A percentile compares a stretch with the other conserved stretches of the same genome.
Evolutionary conservation across 2,329 filamentous ascomycete genomes (phyloP).

Genomic region (Fusarium scirpi): DNA sequence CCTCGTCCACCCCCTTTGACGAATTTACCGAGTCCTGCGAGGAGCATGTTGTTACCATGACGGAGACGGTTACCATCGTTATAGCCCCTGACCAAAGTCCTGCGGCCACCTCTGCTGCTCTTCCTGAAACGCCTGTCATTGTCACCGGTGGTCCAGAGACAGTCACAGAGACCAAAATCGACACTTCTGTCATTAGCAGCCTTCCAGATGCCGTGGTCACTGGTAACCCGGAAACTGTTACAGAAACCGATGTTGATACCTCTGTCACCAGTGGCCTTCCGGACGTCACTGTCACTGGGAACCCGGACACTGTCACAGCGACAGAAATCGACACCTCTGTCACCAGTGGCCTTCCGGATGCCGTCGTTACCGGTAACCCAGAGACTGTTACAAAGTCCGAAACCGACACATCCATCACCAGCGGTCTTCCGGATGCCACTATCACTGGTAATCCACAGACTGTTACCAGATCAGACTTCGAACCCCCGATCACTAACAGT

Average conservation of each 20-base stretch:
- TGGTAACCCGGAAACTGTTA: conserved; percentile 50
- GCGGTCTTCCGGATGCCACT: conserved; percentile 37
- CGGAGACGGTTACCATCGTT: conserved; percentile 47
- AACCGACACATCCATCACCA: conserved; percentile 42
- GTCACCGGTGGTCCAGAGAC: conserved; percentile 50
- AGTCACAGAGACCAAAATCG: conserved; percentile 48
- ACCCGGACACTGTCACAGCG: conserved; percentile 49
- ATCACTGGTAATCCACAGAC: conserved; percentile 47
- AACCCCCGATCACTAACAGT: conserved; percentile 31
- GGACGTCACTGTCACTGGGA: conserved; percentile 42
- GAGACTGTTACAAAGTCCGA: conserved; percentile 46
- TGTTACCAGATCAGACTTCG: conserved; percentile 43
- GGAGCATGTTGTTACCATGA: conserved; percentile 41
- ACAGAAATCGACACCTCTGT: conserved; percentile 37
- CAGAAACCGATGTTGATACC: conserved; percentile 38
- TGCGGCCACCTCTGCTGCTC: conserved; percentile 33
- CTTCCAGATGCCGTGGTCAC: conserved; percentile 51
- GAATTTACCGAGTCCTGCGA: conserved; percentile 41
- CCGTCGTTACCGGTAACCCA: conserved; percentile 44
- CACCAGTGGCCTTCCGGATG: conserved; percentile 39
- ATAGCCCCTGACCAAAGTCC: conserved; percentile 39
- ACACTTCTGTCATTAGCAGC: conserved; percentile 46
- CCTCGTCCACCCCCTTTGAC: conserved; percentile 45
- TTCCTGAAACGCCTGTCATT: conserved; percentile 33
- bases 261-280: conserved; percentile 37